phyloP scores from a whole-genome alignment of 2,329 filamentous ascomycete genomes.

The Ophiosphaerella herpotricha region DNA sequence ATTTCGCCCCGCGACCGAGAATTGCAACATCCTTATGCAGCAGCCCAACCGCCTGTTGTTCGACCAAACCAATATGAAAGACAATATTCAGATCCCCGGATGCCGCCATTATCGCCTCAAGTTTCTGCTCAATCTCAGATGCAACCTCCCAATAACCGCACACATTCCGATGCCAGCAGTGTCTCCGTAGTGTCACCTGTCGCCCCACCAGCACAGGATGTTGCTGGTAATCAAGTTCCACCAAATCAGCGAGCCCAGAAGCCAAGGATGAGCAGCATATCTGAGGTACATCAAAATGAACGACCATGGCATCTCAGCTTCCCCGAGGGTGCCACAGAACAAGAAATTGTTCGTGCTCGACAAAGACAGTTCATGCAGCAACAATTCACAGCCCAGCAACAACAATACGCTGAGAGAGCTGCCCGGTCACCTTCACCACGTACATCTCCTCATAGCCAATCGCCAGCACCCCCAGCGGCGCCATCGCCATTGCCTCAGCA shows the following conservation, averaged over 20 bases:
- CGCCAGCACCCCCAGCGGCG: slow-evolving; percentile 19
- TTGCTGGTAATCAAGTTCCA: slow-evolving; percentile 11
- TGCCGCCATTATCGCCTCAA: slow-evolving; percentile 40
- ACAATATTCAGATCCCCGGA: slow-evolving; percentile 35
- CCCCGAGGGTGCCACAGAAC: slow-evolving; percentile 40
- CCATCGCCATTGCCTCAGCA: slow-evolving; percentile 13
- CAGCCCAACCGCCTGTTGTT: slow-evolving; percentile 10
- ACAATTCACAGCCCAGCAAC: slow-evolving; percentile 38
- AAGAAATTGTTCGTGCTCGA: slow-evolving; percentile 43
- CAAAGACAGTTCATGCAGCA: slow-evolving; percentile 44
- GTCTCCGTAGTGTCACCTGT: slow-evolving; percentile 40
- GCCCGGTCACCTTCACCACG: slow-evolving; percentile 39
- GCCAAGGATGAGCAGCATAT: slow-evolving; percentile 43
- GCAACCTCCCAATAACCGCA: slow-evolving; percentile 20
- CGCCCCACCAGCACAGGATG: slow-evolving; percentile 25
- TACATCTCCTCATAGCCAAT: slow-evolving; percentile 24
- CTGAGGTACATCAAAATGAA: slow-evolving; percentile 33
- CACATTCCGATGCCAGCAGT: slow-evolving; percentile 34
- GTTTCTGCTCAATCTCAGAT: slow-evolving; percentile 37
- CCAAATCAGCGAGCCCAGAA: slow-evolving; percentile 27
- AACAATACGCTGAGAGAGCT: slow-evolving; percentile 36
- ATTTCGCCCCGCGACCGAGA: slow-evolving; percentile 27
- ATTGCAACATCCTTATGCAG: slow-evolving; percentile 16
- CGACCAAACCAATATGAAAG: slow-evolving; percentile 18
- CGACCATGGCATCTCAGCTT: slow-evolving; percentile 42